Base-by-base conservation (phyloP, 2,329 filamentous ascomycete genomes). In the Sporothrix pseudoabietina region DNA sequence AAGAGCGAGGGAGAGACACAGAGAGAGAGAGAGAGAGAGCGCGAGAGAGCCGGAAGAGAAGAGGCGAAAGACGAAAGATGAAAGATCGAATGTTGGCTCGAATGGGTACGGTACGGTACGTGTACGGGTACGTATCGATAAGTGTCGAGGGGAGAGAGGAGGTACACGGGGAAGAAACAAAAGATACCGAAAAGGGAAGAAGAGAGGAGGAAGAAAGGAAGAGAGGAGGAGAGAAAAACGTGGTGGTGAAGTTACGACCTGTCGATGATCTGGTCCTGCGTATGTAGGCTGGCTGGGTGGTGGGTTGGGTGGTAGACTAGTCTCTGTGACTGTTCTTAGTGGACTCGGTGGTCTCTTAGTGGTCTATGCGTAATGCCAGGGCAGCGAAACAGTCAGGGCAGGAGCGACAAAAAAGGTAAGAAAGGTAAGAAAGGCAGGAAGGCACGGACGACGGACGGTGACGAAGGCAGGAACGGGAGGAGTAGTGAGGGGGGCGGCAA, bases 141-240 rank as follows among this genome's bases (percentile, higher is more conserved):
- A 12, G 10, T 6, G 7, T 61, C 16, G 32, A 9, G 35, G 32
- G 22, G 10, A 39, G n/a, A 26, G 19, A 12, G 41, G 44, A 14
- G 44, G 14, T 49, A 16, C 44, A 49, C 32, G 10, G 22, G 32
- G 8, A 41, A 39, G 26, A 26, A 30, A 9, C 35, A 35, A 41
- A 63, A 22, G 61, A 74, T 2, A n/a, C 32, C 30, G 10, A 63
- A 35, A 59, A 68, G 69, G 49, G 39, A 63, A 61, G 44, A n/a
- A 73, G 39, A 39, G 59, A 55, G 14, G 44, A 22, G 19, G 32
- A 3, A 52, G 35, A 30, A 59, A 4, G 16, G 19, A 26, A 61
- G 30, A 69, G 52, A 71, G 47, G n/a, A 61, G 35, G 41, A 32
- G 39, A 59, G n/a, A 66, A 54, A 54, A 57, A 41, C 49, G 52